Base-by-base conservation (phyloP, 768 basidiomycete genomes). In the Tulasnella sp. region DNA sequence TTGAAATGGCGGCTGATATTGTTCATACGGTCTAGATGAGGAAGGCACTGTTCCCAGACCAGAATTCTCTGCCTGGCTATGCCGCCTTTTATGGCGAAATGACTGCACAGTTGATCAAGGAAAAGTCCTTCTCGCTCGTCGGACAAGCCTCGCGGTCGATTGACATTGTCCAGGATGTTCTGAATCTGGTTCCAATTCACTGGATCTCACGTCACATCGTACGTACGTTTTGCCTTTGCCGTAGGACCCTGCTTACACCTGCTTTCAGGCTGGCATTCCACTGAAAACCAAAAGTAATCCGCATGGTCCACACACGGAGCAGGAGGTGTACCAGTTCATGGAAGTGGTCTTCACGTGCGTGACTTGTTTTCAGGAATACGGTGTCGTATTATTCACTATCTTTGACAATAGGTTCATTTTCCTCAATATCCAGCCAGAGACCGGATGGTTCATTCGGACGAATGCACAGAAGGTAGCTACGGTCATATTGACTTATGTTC, bases 291-390 rank as follows among this genome's bases (percentile, higher is more conserved):
- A 45, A 29, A 27, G 24, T 30, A 67, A 76, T 12, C 73, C 74
- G 22, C 65, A 73, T n/a, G 87, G 83, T n/a, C 71, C 72, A 34
- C 87, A 80, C 65, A 83, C 83, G 1, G 75, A 82, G 30, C 64
- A 71, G 44, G 78, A 86, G 65, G 70, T 91, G 45, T 85, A 78
- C 63, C 69, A 74, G 17, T 81, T 82, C 42, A 76, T 89, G 7
- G 74, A 78, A 24, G 82, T 85, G 21, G 83, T 90, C 53, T 90
- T 88, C 69, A 71, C 79, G 82, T 87, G 60, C 63, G 81, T 70
- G n/a, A n/a, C n/a, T n/a, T 8, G 24, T 11, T 2, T 17, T 24
- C 25, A 22, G 3, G 4, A 12, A 17, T 38, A 11, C 34, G 21
- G 2, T n/a, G 19, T 43, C 17, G 7, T 7, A 15, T 56, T 17